Evolutionary conservation across 805 yeast species (phyloP), one percentile per base, ranked within the genome.

Genomic region (Saturnispora ahearnii): DNA sequence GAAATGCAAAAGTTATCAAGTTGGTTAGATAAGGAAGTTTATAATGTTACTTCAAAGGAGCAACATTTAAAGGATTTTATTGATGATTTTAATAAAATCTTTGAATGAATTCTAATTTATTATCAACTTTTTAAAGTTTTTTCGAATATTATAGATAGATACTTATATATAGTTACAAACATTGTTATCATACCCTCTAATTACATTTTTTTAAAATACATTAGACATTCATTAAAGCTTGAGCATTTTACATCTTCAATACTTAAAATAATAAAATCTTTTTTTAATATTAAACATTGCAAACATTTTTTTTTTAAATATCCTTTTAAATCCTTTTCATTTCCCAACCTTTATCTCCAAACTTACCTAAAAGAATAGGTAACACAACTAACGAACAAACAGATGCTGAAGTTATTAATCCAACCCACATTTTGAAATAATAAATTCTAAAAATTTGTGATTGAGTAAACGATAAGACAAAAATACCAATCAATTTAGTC

Each of bases 341-440:
- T 63, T 45, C 31, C 61, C 53, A 44, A 56, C 69, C 65, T 21
- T 42, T 38, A 11, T 87, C 85, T 10, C 93, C 95, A 56, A 73
- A 70, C 46, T 72, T 66, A 26, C 87, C 74, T 37, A 91, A 69
- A 28, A 84, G 62, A 5, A 87, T 78, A 0, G 99, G 99, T 47
- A 91, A 69, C 50, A 91, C 77, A 36, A 86, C 73, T 47, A 91
- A 71, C 3, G 93, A 78, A 63, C 91, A 97, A 1, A 84, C 55
- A 0, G 90, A 79, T 1, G 96, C 96, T 50, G 86, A 70, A 1
- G 84, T 53, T 8, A 91, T 83, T 52, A 91, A 71, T 0, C 89
- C 72, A 11, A 86, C 67, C 98, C 98, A 91, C 96, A 91, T 90
- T 53, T 96, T 71, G 73, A 91, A 91, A 64, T 93, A 91, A 65